Base-by-base conservation (phyloP, 23 red algal genomes). In the Gracilaria domingensis region DNA sequence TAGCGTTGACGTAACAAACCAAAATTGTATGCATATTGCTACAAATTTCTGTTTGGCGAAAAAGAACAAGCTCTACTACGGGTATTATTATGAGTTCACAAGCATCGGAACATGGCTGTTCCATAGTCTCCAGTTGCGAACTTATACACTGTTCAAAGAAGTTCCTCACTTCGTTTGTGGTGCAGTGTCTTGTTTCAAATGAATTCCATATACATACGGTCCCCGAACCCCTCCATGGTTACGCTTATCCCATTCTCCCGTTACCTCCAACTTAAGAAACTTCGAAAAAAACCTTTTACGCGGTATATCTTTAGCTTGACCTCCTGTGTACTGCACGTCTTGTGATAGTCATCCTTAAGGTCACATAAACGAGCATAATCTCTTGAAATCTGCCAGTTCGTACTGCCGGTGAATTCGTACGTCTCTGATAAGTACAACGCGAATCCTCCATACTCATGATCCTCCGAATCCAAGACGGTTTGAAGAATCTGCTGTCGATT, bases 161-260 rank as follows among this genome's bases (percentile, higher is more conserved):
- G 4, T 59, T n/a, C n/a, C 17, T 74, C 14, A 77, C 29, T 29
- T 77, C 11, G 39, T 8, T 77, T 77, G 49, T 51, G 72, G 50
- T 33, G 62, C 64, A 82, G 53, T 25, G 62, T 82, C 11, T 30
- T 82, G 53, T 65, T 65, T 59, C 36, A 80, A 34, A 33, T 36
- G 64, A 57, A 90, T 90, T 21, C 97, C 97, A 79, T 98, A 98
- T 23, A 95, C 93, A 66, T 95, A 98, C 66, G 97, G 97, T 26
- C 97, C 97, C 38, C 97, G 89, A 17, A 98, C 97, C 23, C 97
- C 97, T 54, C 97, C 97, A 82, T 98, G 97, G 37, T 83, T 89
- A 80, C 92, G 97, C 28, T 93, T 57, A 80, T 98, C 97, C 97
- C 97, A 98, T 60, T 98, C 97, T 14, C 97, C 97, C 37, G 97